A percentile compares a stretch with the other conserved stretches of the same genome.
phyloP scores from a whole-genome alignment of 306 rosid species.

The Psophocarpus tetragonolobus region DNA sequence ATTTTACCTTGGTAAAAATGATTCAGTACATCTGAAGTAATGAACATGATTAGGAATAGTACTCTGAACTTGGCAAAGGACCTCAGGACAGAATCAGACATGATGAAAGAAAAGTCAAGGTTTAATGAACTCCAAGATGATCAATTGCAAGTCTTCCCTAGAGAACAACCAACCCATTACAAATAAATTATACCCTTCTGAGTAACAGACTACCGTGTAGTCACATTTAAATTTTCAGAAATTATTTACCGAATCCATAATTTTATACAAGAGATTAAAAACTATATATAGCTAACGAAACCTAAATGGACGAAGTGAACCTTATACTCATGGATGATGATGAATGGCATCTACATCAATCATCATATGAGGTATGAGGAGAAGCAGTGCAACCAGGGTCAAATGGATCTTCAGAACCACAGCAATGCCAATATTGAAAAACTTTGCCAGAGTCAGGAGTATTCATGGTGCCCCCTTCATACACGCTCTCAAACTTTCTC shows the following conservation, averaged over 20 bases:
- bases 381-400: conserved; percentile 84
- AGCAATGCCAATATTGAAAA: conserved; percentile 94
- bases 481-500: conserved; percentile 95
- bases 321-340: conserved; percentile 19
- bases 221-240: conserved; percentile 8
- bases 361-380: conserved; percentile 80
- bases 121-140: neutral
- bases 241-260: neutral
- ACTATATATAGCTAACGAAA: conserved; percentile 16
- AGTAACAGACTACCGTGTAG: neutral
- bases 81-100: too few species aligned
- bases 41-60: neutral
- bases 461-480: conserved; percentile 80
- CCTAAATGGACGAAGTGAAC: conserved; percentile 23
- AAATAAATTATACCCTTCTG: neutral
- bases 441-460: conserved; percentile 85
- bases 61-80: neutral
- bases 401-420: conserved; percentile 91
- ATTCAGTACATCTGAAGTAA: neutral
- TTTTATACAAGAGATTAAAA: conserved; percentile 14
- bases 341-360: conserved; percentile 39
- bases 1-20: neutral
- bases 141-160: neutral
- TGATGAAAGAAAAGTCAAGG: neutral
- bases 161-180: neutral